phyloP scores from a whole-genome alignment of 208 protist species.

The Leptomonas pyrrhocoris region DNA sequence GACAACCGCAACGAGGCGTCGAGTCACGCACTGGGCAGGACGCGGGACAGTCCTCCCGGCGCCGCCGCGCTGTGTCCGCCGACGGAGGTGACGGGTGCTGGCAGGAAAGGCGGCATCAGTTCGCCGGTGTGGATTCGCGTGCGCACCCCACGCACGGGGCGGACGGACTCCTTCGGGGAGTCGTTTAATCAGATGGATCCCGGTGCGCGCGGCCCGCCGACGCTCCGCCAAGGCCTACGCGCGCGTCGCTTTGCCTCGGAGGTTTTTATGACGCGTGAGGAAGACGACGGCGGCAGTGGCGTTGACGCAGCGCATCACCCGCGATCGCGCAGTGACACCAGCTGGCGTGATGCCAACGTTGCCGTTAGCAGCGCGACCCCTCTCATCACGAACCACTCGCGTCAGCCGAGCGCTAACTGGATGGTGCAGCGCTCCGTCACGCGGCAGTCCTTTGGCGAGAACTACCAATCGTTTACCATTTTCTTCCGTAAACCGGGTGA shows the following conservation, averaged over 20 bases:
- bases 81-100: background rate
- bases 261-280: slow-evolving; percentile 1
- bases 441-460: slow-evolving; percentile 10
- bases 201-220: background rate
- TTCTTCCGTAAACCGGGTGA: slow-evolving; percentile 30
- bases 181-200: background rate
- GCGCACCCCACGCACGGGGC: slow-evolving; percentile 4
- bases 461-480: slow-evolving; percentile 28
- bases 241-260: slow-evolving; percentile 7
- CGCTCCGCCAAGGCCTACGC: background rate
- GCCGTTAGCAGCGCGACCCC: slow-evolving; percentile 11
- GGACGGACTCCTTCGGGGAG: background rate
- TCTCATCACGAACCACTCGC: slow-evolving; percentile 7
- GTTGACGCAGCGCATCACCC: background rate
- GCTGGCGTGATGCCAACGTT: slow-evolving; percentile 3
- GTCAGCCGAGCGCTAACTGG: slow-evolving; percentile 18
- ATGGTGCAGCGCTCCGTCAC: slow-evolving; percentile 21
- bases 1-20: background rate
- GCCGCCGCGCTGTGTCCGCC: background rate
- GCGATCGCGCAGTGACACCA: background rate
- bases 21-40: background rate
- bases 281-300: background rate
- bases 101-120: background rate
- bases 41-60: background rate
- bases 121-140: slow-evolving; percentile 16